Evolutionary conservation across 2,329 filamentous ascomycete genomes (phyloP).

Genomic region (Bipolaris gigantea): DNA sequence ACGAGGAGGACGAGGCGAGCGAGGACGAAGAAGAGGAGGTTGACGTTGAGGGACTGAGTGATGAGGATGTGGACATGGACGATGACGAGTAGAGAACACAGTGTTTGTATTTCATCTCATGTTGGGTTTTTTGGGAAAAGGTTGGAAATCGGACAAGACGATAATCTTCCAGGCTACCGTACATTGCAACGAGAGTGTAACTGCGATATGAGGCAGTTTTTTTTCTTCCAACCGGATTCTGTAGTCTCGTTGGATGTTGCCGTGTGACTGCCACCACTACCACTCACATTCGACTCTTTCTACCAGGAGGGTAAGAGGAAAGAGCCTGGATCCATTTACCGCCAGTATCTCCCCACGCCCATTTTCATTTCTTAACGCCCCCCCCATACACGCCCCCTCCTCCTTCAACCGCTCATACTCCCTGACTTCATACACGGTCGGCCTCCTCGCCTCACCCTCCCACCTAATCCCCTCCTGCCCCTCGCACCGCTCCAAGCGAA

Average conservation of each 20-base stretch:
- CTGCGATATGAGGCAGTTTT: too few species aligned
- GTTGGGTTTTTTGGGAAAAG: neutral
- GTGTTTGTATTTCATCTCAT: neutral
- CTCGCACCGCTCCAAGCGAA: conserved; percentile 49
- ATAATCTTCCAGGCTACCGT: neutral
- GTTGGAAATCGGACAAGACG: too few species aligned
- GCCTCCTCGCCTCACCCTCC: conserved; percentile 48
- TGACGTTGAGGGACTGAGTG: conserved; percentile 19
- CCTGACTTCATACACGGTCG: conserved; percentile 36
- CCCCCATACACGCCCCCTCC: conserved; percentile 8
- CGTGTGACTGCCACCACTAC: too few species aligned
- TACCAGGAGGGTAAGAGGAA: too few species aligned
- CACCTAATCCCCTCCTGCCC: conserved; percentile 55
- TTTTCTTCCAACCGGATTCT: too few species aligned
- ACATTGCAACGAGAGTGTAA: neutral
- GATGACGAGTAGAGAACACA: conserved; percentile 15
- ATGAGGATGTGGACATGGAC: conserved; percentile 18
- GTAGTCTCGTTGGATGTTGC: too few species aligned
- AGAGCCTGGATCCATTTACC: too few species aligned
- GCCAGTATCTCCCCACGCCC: too few species aligned
- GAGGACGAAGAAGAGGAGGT: conserved; percentile 24
- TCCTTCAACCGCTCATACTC: conserved; percentile 27
- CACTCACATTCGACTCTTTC: too few species aligned
- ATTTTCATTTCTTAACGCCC: too few species aligned
- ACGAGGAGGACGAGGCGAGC: neutral